These are phyloP conservation scores for Termitomyces eurrhizus DNA, from an alignment of 768 basidiomycete genomes.

Conservation along the genomic window DNA sequence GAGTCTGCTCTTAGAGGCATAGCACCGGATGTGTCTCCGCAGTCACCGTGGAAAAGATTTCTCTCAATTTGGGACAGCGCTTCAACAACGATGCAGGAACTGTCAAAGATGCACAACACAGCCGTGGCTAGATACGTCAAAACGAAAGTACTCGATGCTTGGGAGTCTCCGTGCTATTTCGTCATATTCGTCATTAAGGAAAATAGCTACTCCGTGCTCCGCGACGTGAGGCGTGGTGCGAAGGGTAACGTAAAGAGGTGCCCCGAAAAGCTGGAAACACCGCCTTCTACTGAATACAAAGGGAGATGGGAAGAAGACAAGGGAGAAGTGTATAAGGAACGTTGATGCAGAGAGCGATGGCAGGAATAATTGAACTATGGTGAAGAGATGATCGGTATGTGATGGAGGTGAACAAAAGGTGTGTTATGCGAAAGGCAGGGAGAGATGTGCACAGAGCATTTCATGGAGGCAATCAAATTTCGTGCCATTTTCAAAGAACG, in stretches of 20 bases:
- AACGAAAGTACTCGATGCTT: neutral
- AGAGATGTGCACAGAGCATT: neutral
- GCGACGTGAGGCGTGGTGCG: neutral
- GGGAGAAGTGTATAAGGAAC: constrained; percentile 3
- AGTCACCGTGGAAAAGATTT: constrained; percentile 3
- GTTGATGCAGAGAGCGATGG: neutral
- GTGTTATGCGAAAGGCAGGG: neutral
- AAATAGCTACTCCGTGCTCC: neutral
- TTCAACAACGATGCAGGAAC: constrained; percentile 2
- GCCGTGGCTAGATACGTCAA: neutral
- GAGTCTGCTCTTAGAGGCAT: too few relatives aligned
- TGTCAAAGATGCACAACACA: constrained; percentile 3
- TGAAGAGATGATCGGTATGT: neutral
- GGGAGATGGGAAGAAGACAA: neutral
- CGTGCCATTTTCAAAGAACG: neutral
- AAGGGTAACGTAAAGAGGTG: too few relatives aligned
- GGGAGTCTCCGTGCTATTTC: neutral
- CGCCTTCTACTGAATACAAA: neutral
- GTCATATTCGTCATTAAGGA: neutral
- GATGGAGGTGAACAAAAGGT: too few relatives aligned
- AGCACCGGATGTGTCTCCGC: neutral
- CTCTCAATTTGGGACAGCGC: neutral
- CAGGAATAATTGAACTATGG: neutral
- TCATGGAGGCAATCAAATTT: neutral
- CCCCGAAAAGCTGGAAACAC: too few relatives aligned